Evolutionary conservation across 1,139 yeast species (phyloP).

Genomic region (Lodderomyces elongisporus): DNA sequence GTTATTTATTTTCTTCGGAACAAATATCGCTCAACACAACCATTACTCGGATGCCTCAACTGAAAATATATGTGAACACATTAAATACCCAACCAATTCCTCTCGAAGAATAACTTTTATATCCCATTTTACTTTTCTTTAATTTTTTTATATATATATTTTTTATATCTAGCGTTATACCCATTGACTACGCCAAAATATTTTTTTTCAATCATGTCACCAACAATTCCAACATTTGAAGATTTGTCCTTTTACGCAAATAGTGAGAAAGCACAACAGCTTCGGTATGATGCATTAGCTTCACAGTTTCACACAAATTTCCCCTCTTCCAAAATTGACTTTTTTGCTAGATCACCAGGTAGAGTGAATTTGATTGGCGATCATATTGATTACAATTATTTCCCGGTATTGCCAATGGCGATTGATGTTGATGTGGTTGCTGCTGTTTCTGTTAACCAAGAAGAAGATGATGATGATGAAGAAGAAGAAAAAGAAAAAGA

Average conservation of each 20-base stretch:
- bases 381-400: conserved; percentile 67
- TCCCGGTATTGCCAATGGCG: conserved; percentile 74
- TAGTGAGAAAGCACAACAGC: conserved; percentile 14
- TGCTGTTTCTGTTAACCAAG: conserved; percentile 27
- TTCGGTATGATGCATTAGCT: conserved; percentile 24
- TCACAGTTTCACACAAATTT: conserved; percentile 19
- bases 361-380: conserved; percentile 74
- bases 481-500: too few relatives aligned
- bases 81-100: too few relatives aligned
- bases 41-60: too few relatives aligned
- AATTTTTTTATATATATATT: too few relatives aligned
- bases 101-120: too few relatives aligned
- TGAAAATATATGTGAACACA: too few relatives aligned
- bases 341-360: conserved; percentile 64
- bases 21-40: too few relatives aligned
- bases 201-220: too few relatives aligned
- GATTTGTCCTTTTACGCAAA: conserved; percentile 33
- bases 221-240: conserved; percentile 26
- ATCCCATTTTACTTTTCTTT: too few relatives aligned
- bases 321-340: conserved; percentile 27
- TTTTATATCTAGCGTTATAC: too few relatives aligned
- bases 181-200: too few relatives aligned
- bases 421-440: conserved; percentile 63
- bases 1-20: too few relatives aligned
- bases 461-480: background rate